Evolutionary conservation across 2,329 filamentous ascomycete species (phyloP), one percentile per base, ranked within the genome.

Genomic region (Neocatenulostroma microsporum): DNA sequence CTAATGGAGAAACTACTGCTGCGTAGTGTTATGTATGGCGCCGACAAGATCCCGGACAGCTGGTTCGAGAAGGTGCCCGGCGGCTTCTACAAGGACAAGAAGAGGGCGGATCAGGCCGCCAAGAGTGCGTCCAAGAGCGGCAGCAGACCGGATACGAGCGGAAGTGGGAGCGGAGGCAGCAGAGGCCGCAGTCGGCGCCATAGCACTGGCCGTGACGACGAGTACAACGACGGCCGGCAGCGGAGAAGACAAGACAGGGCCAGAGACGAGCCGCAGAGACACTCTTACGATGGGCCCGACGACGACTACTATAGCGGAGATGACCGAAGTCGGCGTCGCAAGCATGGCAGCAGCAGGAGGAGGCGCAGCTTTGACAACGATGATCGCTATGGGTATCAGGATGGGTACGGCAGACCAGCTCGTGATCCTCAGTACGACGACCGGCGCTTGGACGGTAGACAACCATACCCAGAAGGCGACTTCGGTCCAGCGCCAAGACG

Each of bases 51-150:
- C n/a, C 59, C 59, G 24, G 58, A 62, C 43, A 48, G 34, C 15
- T 57, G 55, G 49, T 61, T 61, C 41, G 58, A 62, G 13, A 56
- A 54, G 40, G 53, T 62, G 19, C 59, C 59, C 15, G 56, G 55
- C 20, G 54, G 53, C 35, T 61, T 48, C 47, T 61, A 57, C 44
- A 54, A 51, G 37, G 39, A 42, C 6, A 58, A 58, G 40, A 49
- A 56, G 21, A 40, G 25, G 37, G 9, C 47, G 23, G 34, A 39
- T 6, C 39, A 48, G 21, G 15, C 40, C 10, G 42, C 44, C 21
- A 37, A 45, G 20, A n/a, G n/a, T n/a, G n/a, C n/a, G n/a, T n/a
- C n/a, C n/a, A 45, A 46, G 18, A 38, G 37, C 15, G 42, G 27
- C 7, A 15, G 11, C 15, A 38, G 21, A 30, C 30, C 19, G 12